Evolutionary conservation across 1,284 basidiomycete genomes (phyloP).

Genomic region (Bondarzewia mesenterica): DNA sequence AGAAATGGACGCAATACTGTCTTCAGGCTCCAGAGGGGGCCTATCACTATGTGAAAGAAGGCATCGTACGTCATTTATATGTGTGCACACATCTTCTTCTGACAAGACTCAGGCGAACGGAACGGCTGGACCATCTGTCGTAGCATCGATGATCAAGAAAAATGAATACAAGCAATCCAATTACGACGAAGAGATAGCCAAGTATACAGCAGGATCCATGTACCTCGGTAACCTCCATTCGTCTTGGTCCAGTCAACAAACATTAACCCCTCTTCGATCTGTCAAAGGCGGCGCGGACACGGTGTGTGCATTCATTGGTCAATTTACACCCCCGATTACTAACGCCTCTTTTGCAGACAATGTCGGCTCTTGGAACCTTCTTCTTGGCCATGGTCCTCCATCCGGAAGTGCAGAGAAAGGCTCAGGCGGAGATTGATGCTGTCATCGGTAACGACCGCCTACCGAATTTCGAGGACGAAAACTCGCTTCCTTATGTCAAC

Average conservation of each 20-base stretch:
- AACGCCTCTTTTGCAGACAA: constrained; percentile 3
- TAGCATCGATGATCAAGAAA: background rate
- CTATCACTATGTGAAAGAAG: constrained; percentile 10
- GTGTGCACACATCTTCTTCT: background rate
- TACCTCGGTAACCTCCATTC: background rate
- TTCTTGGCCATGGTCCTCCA: constrained; percentile 14
- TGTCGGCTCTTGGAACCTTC: constrained; percentile 9
- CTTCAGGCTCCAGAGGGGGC: constrained; percentile 10
- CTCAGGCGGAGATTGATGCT: constrained; percentile 12
- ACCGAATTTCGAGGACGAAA: constrained; percentile 9
- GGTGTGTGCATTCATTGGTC: constrained; percentile 5
- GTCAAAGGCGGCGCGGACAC: constrained; percentile 10
- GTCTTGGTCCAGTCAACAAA: background rate
- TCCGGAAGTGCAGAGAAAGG: constrained; percentile 9
- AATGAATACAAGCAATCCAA: background rate
- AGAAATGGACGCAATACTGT: constrained; percentile 3
- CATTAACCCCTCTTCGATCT: background rate
- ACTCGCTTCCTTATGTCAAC: constrained; percentile 10
- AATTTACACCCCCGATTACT: background rate
- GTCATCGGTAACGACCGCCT: constrained; percentile 11
- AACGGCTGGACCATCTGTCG: background rate
- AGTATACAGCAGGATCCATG: background rate
- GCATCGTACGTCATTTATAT: constrained; percentile 4
- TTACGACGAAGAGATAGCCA: background rate
- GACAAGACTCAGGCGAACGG: background rate